Base-by-base conservation (phyloP, 805 yeast species). In the Kodamaea sagamina region DNA sequence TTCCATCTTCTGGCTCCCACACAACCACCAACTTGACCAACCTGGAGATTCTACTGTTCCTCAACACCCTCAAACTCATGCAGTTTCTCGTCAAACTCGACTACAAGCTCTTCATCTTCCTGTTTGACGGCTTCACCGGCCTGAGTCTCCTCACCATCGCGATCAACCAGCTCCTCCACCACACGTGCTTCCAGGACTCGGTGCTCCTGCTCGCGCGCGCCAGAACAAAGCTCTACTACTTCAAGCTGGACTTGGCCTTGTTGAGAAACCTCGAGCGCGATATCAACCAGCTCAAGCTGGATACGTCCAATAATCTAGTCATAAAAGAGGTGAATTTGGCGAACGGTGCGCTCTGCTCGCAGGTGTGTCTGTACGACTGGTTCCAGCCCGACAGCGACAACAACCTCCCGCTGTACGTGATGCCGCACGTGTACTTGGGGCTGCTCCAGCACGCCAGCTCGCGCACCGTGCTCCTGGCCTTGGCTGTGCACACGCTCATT, bases 71-170 rank as follows among this genome's bases (percentile, higher is more conserved):
- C 32, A 63, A 61, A 40, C 48, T 62, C 37, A 52, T 68, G 35
- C 49, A 64, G 36, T 32, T 46, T 6, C 46, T 54, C 17, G 50
- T 54, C 27, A 49, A 50, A 22, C 35, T 34, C 38, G 53, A 54
- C 37, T 39, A 51, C 32, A 54, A 61, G 34, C 55, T 63, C 4
- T 62, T 66, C 32, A 48, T 65, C 4, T 66, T 60, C 43, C 64
- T 63, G 3, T 61, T 57, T 46, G 74, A 68, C 49, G 72, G 74
- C 1, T 67, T 64, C 44, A 65, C 73, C 6, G 71, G 70, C 3
- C 50, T 63, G 13, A 55, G 67, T 8, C 18, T 41, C n/a, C 32
- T 41, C 11, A 18, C 53, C 41, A 31, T 49, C 26, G 48, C 47
- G 12, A 13, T 44, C 24, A 53, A 51, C n/a, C 49, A 53, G 19